A percentile compares a stretch with the other conserved stretches of the same genome.
These are phyloP conservation scores for Dryas octopetala DNA, from an alignment of 306 rosid species.

Conservation along the genomic window DNA sequence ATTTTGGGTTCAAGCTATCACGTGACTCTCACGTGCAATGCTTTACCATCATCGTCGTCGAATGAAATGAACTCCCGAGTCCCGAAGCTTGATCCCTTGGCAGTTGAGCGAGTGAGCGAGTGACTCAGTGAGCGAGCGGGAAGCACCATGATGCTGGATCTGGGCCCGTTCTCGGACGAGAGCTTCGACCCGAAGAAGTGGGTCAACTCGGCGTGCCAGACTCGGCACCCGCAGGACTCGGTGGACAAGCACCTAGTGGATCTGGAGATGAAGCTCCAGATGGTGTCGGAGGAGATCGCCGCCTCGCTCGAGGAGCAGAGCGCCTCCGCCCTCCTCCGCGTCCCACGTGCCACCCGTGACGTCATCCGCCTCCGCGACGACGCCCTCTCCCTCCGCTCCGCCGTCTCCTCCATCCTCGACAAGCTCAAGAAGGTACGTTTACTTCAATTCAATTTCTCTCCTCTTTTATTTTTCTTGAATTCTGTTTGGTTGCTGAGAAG, in stretches of 20 bases:
- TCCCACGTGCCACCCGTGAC: slow-evolving; percentile 93
- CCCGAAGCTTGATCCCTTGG: too few species aligned
- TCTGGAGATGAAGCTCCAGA: slow-evolving; percentile 94
- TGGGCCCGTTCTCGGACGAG: slow-evolving; percentile 82
- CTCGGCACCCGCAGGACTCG: slow-evolving; percentile 81
- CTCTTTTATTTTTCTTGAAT: not conserved
- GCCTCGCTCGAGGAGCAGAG: slow-evolving; percentile 96
- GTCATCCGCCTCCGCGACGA: slow-evolving; percentile 92
- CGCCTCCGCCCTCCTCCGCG: slow-evolving; percentile 83
- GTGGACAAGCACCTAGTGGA: slow-evolving; percentile 82
- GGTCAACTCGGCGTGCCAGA: slow-evolving; percentile 88
- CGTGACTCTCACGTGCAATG: not conserved
- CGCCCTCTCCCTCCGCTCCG: slow-evolving; percentile 82
- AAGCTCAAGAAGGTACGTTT: slow-evolving; percentile 81
- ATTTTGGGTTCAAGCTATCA: not conserved
- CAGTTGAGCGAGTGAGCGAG: too few species aligned
- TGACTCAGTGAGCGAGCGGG: not conserved
- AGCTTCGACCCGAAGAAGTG: slow-evolving; percentile 90
- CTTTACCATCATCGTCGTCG: not conserved
- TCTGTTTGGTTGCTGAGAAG: slow-evolving; percentile 17
- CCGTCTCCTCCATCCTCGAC: slow-evolving; percentile 79
- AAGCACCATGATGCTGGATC: slow-evolving; percentile 73
- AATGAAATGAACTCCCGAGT: not conserved
- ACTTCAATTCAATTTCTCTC: not conserved
- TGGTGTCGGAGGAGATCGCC: slow-evolving; percentile 88